A percentile compares a stretch with the other conserved stretches of the same genome.
Conservation (phyloP, 345 rosid genomes). For the Schrenkiella parvula region DNA sequence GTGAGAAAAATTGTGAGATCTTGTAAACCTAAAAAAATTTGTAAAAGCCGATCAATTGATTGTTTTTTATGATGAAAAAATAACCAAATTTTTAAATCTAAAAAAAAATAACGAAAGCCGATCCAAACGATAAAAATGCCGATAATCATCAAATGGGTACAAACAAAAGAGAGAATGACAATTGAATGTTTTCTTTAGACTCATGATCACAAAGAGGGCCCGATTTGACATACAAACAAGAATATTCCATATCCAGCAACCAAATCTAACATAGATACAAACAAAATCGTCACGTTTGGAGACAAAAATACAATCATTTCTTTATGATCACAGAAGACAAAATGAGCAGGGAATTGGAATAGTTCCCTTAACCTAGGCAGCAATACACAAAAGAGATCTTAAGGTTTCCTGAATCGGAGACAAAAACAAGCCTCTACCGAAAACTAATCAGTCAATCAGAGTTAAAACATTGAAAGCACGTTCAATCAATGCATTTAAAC, state of each 20-base stretch:
- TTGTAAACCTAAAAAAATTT: neutral
- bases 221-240: neutral
- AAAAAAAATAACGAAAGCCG: neutral
- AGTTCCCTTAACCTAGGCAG: neutral
- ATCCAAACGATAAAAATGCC: neutral
- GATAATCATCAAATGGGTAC: neutral
- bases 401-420: neutral
- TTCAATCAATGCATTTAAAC: neutral
- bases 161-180: neutral
- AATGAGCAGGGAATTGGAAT: neutral
- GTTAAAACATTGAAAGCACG: too few relatives aligned
- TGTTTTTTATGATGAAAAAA: neutral
- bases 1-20: neutral
- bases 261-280: neutral
- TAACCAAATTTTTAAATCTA: neutral
- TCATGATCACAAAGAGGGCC: neutral
- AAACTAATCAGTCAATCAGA: neutral
- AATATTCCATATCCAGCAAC: neutral
- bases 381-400: slow-evolving; percentile 7
- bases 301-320: neutral
- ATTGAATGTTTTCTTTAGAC: neutral
- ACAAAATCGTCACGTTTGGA: neutral
- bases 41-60: neutral
- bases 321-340: neutral
- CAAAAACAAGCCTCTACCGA: neutral